Percentiles rank a stretch among this genome's conserved stretches.
phyloP scores from a whole-genome alignment of 2,329 filamentous ascomycete species.

The Pezicula radicicola region DNA sequence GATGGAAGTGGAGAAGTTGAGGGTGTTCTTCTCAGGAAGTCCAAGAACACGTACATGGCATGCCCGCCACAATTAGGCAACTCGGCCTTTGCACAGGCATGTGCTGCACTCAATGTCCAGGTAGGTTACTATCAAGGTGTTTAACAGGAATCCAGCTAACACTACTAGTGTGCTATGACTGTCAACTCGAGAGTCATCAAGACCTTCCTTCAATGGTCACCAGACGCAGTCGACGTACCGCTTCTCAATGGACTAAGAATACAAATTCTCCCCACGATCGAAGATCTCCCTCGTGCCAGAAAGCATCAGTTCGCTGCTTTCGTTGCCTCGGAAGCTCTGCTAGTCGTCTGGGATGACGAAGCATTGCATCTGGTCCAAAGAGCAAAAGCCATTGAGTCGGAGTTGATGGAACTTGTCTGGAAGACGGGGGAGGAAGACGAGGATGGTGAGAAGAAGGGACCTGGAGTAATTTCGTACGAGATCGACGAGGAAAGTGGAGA shows the following conservation, averaged over 20 bases:
- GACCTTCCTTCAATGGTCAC: conserved; percentile 71
- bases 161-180: conserved; percentile 68
- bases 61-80: conserved; percentile 64
- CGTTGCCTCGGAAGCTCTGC: conserved; percentile 64
- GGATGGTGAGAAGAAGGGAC: conserved; percentile 48
- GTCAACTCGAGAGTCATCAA: conserved; percentile 78
- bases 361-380: conserved; percentile 66
- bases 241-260: conserved; percentile 74
- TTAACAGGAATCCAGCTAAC: conserved; percentile 13
- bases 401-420: conserved; percentile 78
- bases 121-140: conserved; percentile 37
- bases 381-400: conserved; percentile 69
- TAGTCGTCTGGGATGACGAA: conserved; percentile 83
- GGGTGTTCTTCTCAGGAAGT: conserved; percentile 69
- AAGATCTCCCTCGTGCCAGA: conserved; percentile 66
- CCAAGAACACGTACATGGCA: conserved; percentile 66
- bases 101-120: conserved; percentile 68
- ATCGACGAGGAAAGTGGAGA: conserved; percentile 72
- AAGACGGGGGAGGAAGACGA: conserved; percentile 53
- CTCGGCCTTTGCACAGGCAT: conserved; percentile 62
- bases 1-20: conserved; percentile 66
- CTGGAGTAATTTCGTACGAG: conserved; percentile 46
- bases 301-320: conserved; percentile 83
- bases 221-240: conserved; percentile 71
- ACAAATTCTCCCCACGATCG: conserved; percentile 70